These are phyloP conservation scores for Blepharisma japonicum DNA, from an alignment of 73 alveolate species.

Conservation along the genomic window DNA sequence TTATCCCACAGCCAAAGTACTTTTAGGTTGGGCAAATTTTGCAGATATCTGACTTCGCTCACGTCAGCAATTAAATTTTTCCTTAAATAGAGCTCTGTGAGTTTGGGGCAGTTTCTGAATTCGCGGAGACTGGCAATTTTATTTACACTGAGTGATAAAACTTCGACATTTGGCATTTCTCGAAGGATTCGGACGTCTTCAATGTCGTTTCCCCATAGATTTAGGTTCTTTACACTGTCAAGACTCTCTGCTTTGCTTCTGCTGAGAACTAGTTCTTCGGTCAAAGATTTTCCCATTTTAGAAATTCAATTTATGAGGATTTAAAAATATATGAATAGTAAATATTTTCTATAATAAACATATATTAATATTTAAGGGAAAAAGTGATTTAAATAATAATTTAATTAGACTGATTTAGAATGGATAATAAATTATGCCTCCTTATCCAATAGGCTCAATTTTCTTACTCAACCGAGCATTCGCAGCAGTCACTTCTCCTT, in stretches of 20 bases:
- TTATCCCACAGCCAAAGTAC: conserved; percentile 96
- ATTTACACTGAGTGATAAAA: conserved; percentile 87
- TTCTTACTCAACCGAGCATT: too few species aligned
- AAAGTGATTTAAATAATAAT: too few species aligned
- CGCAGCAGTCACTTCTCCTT: conserved; percentile 32
- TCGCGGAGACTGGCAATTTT: conserved; percentile 79
- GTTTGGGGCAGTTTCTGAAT: conserved; percentile 65
- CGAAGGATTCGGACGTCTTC: conserved; percentile 82
- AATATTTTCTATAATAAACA: too few species aligned
- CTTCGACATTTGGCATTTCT: conserved; percentile 90
- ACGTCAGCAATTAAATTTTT: conserved; percentile 84
- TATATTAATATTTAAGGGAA: too few species aligned
- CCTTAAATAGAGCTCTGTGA: conserved; percentile 92
- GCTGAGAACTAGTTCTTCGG: conserved; percentile 49
- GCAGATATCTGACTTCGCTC: conserved; percentile 76
- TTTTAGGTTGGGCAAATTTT: conserved; percentile 62
- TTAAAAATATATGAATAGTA: too few species aligned
- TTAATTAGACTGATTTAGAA: too few species aligned
- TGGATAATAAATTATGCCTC: too few species aligned
- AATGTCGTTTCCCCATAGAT: conserved; percentile 92
- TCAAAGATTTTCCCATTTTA: conserved; percentile 53
- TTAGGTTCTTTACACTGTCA: conserved; percentile 75
- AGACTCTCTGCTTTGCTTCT: conserved; percentile 75
- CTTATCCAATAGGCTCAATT: too few species aligned
- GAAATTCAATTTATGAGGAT: too few species aligned